Evolutionary conservation across 1,284 basidiomycete species (phyloP).

Genomic region (Ceratobasidium sp.): DNA sequence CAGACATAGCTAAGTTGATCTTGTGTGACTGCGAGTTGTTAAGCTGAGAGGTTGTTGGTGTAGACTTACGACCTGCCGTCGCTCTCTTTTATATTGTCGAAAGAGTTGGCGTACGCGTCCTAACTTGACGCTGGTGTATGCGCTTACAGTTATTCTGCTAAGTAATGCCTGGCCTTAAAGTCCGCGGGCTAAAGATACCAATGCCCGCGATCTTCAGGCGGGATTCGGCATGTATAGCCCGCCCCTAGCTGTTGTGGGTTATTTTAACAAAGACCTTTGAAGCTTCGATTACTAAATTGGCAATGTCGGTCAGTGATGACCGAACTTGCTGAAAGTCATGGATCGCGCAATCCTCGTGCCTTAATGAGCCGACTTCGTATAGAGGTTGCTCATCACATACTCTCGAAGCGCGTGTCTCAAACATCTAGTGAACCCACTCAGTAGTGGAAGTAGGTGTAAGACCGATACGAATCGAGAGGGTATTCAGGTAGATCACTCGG

Average conservation of each 20-base stretch:
- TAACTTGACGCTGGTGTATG: not conserved
- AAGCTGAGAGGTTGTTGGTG: not conserved
- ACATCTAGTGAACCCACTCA: too few species aligned
- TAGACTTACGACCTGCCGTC: not conserved
- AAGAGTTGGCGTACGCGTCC: not conserved
- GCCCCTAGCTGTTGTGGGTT: not conserved
- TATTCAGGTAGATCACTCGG: too few species aligned
- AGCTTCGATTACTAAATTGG: not conserved
- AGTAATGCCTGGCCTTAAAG: not conserved
- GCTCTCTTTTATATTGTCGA: not conserved
- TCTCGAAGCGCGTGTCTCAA: too few species aligned
- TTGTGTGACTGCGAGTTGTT: not conserved
- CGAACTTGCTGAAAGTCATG: not conserved
- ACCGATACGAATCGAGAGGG: too few species aligned
- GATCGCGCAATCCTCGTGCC: too few species aligned
- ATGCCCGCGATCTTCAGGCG: not conserved
- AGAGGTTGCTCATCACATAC: too few species aligned
- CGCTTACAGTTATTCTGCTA: not conserved
- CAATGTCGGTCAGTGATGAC: not conserved
- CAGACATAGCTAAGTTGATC: not conserved
- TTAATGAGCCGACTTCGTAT: too few species aligned
- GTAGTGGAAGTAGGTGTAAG: too few species aligned
- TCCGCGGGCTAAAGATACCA: not conserved
- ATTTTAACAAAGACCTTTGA: too few species aligned
- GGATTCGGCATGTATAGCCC: not conserved